Evolutionary conservation across 2,329 filamentous ascomycete species (phyloP).

Genomic region (Scortechinia acanthostroma): DNA sequence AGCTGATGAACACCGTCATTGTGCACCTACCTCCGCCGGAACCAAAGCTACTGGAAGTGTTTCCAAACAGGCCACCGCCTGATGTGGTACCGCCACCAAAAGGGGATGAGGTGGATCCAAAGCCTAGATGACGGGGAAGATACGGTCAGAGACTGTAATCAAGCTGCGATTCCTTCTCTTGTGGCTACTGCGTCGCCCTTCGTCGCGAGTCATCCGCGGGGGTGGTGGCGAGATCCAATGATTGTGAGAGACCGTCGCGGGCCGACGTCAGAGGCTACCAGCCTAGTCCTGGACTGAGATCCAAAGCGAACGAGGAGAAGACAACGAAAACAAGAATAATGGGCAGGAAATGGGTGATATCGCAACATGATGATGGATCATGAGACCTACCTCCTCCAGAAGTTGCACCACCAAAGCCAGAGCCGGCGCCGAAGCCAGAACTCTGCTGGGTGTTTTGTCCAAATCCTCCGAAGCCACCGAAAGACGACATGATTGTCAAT

Average conservation of each 20-base stretch:
- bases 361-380: neutral
- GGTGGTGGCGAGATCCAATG: neutral
- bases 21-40: constrained; percentile 11
- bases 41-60: constrained; percentile 9
- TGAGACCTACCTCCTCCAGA: constrained; percentile 1
- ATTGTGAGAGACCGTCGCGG: neutral
- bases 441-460: neutral
- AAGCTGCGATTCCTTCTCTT: neutral
- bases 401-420: neutral
- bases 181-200: neutral
- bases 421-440: neutral
- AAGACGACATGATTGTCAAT: neutral
- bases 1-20: neutral
- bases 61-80: constrained; percentile 4
- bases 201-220: neutral
- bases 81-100: constrained; percentile 15
- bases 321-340: neutral
- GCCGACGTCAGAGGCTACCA: neutral
- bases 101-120: constrained; percentile 13
- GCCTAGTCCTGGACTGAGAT: neutral
- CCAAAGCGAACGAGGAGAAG: neutral
- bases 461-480: constrained; percentile 2
- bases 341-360: neutral
- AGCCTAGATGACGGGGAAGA: constrained; percentile 1
- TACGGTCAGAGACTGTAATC: constrained; percentile 2